Percentiles rank a stretch among this genome's conserved stretches.
Evolutionary conservation across 176 grass and related monocot genomes (phyloP).

Genomic region (Sorghum bicolor): Sorghum_bicolor_NCBIv3 NC_012871.2:69560001-69560500

Average conservation of each 20-base stretch:
- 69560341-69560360: neutral
- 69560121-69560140: neutral
- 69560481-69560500: neutral
- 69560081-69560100: neutral
- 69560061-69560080: neutral
- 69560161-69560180: neutral
- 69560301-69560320: neutral
- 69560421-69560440: neutral
- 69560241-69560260: neutral
- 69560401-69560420: neutral
- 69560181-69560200: neutral
- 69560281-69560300: neutral
- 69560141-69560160: neutral
- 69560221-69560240: neutral
- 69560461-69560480: neutral
- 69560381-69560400: neutral
- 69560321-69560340: neutral
- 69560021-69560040: neutral
- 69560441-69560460: neutral
- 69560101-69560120: constrained; percentile 15
- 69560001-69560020: constrained; percentile 11
- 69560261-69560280: neutral
- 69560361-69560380: constrained; percentile 3
- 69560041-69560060: neutral
- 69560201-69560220: neutral